Evolutionary conservation across 306 rosid genomes (phyloP).

Genomic region (Canavalia gladiata): DNA sequence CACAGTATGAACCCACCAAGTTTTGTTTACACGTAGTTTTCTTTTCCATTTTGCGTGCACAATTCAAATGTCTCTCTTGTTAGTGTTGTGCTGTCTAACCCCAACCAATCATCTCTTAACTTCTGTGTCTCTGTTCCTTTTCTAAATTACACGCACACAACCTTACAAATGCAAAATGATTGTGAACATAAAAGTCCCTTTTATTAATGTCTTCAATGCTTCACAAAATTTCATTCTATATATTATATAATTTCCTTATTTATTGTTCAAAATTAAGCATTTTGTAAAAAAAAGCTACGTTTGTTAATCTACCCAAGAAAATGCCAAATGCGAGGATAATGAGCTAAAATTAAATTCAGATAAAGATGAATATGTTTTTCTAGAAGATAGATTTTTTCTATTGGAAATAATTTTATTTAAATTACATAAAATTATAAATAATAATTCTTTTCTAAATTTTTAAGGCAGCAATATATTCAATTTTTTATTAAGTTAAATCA

Average conservation of each 20-base stretch:
- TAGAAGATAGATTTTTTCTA: no score
- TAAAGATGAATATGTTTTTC: no score
- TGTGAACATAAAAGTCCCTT: not conserved
- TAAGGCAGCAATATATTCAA: no score
- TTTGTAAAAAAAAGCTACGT: not conserved
- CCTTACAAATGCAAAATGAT: slow-evolving; percentile 5
- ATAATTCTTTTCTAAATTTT: no score
- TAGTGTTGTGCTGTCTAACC: slow-evolving; percentile 40
- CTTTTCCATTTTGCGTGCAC: slow-evolving; percentile 41
- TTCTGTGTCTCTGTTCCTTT: not conserved
- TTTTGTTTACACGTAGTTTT: slow-evolving; percentile 29
- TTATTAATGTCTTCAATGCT: not conserved
- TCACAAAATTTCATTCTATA: not conserved
- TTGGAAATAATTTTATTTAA: no score
- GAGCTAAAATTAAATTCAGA: no score
- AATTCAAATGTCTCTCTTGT: slow-evolving; percentile 34
- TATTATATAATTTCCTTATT: no score
- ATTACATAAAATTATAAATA: no score
- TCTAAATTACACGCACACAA: slow-evolving; percentile 24
- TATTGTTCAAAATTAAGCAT: no score
- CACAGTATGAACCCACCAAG: slow-evolving; percentile 24
- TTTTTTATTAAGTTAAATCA: no score
- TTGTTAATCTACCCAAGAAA: not conserved
- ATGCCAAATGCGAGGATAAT: not conserved
- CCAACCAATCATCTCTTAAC: slow-evolving; percentile 32